Base-by-base conservation (phyloP, 1,139 yeast genomes). In the Saccharomyces uvarum region DNA sequence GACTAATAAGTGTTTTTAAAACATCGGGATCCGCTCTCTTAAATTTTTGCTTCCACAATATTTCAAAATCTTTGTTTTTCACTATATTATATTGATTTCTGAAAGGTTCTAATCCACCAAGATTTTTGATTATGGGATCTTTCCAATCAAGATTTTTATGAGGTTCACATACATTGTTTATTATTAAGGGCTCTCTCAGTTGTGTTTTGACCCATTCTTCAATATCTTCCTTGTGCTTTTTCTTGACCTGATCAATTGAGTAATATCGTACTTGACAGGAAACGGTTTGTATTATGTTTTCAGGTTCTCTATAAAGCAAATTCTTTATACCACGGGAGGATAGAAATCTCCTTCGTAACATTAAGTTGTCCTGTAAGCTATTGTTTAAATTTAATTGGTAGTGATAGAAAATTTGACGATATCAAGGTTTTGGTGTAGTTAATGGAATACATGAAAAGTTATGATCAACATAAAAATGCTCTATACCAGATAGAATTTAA, bases 1-100 rank as follows among this genome's bases (percentile, higher is more conserved):
- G 49, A 32, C 47, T 48, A 11, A 59, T 27, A 9, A 64, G 59
- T 3, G 54, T 51, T 7, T 52, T 41, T 1, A 59, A 59, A 3
- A 56, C 54, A 6, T 50, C 48, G 1, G 52, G 47, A 42, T 56
- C 61, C 1, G 63, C 68, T 6, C 33, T 42, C 21, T 31, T 33
- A 52, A 65, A 65, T 31, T 58, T 47, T 7, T 26, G 11, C 16
- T 53, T 49, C 66, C 66, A 63, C 47, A 48, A 29, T 28, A 31
- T 31, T 3, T 31, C 33, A 31, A 31, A 31, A 31, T 31, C 33
- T 31, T 31, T 31, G 33, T 31, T 31, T 31, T 31, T 31, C 33
- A 31, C 33, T 31, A 31, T 31, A 31, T 31, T 31, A 31, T 31
- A 31, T 31, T 31, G 33, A 31, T 31, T 31, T 31, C 33, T 31